Base-by-base conservation (phyloP, 768 basidiomycete genomes). In the Russula earlei region DNA sequence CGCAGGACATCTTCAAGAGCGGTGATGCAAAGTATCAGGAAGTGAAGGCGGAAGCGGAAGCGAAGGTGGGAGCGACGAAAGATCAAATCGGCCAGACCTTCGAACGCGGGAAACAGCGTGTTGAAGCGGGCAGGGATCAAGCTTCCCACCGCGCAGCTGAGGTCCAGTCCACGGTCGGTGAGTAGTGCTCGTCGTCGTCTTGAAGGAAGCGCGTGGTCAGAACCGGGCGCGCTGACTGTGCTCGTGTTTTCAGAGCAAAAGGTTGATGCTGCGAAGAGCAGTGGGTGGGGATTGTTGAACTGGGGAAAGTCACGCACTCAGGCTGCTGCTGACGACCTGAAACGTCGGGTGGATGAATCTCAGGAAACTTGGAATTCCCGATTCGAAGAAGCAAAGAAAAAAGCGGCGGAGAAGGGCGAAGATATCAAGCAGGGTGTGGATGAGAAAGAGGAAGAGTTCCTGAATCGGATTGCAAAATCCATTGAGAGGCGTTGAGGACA, bases 401-500 rank as follows among this genome's bases (percentile, higher is more conserved):
- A 38, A 43, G 59, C 59, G 7, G 33, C 25, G 19, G 41, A 27
- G 48, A 61, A 58, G 27, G 59, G 59, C 1, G 59, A 61, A 48
- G 56, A 61, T 11, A 48, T 61, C 12, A 46, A 38, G 37, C 56
- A 42, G 25, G 52, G 57, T 22, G 52, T 34, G 36, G 48, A 17
- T 12, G 59, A 61, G 56, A 58, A 56, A 24, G 59, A 61, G 52
- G 59, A 61, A 48, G 47, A 61, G 11, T 61, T 53, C 29, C 45
- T 42, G 11, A 37, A 43, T 11, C 42, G 59, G 47, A 59, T 61
- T 24, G 56, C 47, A 22, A 52, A 59, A 36, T 56, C 52, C 25
- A 45, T 61, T 41, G 38, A 44, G 45, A 37, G 34, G 31, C 45
- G 29, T 50, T 60, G 44, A 60, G 25, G 25, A 40, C 8, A 14